These are phyloP conservation scores for Symmetrospora coprosmae DNA, from an alignment of 768 basidiomycete species.

Conservation along the genomic window DNA sequence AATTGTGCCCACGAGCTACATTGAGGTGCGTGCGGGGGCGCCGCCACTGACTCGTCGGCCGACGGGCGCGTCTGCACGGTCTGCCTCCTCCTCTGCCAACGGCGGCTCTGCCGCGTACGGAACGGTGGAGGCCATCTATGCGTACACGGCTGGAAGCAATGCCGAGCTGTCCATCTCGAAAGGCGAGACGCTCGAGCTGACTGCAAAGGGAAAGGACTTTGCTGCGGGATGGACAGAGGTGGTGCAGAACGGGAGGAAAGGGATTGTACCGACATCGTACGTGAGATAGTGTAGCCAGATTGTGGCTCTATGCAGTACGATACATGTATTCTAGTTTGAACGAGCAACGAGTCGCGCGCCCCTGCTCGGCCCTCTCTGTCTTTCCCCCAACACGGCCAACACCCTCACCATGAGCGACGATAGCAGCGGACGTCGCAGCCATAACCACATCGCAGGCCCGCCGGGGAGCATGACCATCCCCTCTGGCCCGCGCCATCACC, in stretches of 20 bases:
- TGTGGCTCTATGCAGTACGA: no score
- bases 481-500: no score
- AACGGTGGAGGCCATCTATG: slow-evolving; percentile 4
- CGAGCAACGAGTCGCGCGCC: no score
- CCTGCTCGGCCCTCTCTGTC: no score
- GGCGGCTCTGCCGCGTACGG: neutral
- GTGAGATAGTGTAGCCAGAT: no score
- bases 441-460: no score
- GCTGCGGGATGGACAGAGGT: slow-evolving; percentile 17
- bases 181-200: slow-evolving; percentile 10
- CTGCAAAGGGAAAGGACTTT: neutral
- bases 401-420: no score
- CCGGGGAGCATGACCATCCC: no score
- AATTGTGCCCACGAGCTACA: slow-evolving; percentile 1
- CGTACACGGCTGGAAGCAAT: neutral
- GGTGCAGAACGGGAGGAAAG: neutral
- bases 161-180: slow-evolving; percentile 1
- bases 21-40: neutral
- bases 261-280: slow-evolving; percentile 15
- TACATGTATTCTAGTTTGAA: no score
- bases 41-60: slow-evolving; percentile 13
- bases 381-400: no score
- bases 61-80: neutral
- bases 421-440: no score
- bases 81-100: neutral